Conservation (phyloP, 176 grass and related monocot genomes). For the Themeda triandra region DNA sequence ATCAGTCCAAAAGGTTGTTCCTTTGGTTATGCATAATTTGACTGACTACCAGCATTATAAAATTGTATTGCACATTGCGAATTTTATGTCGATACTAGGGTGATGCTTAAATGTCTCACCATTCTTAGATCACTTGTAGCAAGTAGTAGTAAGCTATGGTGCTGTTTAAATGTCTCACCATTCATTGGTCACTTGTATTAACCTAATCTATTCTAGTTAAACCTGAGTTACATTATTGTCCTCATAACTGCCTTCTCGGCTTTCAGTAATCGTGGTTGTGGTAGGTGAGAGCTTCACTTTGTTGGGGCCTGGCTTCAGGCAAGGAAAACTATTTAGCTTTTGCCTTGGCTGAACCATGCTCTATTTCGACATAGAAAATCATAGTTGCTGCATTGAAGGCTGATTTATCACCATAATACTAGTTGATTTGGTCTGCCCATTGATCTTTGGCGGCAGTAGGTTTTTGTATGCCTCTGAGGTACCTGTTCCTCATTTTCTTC, state of each 20-base stretch:
- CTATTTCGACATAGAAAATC: neutral
- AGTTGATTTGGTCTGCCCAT: neutral
- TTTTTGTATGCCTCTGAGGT: neutral
- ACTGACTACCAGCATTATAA: neutral
- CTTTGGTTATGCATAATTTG: neutral
- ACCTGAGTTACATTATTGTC: neutral
- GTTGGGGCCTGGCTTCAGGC: neutral
- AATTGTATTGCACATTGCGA: neutral
- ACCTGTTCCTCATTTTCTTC: no score
- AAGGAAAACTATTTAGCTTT: neutral
- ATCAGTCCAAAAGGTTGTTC: neutral
- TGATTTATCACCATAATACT: neutral
- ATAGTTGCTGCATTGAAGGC: neutral
- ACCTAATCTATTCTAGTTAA: neutral
- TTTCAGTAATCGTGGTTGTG: neutral
- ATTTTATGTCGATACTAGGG: neutral
- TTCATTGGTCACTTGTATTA: neutral
- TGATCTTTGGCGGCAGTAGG: neutral
- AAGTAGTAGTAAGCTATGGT: neutral
- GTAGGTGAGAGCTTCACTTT: neutral
- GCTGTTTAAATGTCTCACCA: neutral
- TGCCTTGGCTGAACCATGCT: neutral
- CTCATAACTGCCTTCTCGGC: neutral
- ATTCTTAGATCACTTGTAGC: neutral
- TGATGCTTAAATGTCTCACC: neutral